Base-by-base conservation (phyloP, 805 yeast species). In the Nematodospora valgi region DNA sequence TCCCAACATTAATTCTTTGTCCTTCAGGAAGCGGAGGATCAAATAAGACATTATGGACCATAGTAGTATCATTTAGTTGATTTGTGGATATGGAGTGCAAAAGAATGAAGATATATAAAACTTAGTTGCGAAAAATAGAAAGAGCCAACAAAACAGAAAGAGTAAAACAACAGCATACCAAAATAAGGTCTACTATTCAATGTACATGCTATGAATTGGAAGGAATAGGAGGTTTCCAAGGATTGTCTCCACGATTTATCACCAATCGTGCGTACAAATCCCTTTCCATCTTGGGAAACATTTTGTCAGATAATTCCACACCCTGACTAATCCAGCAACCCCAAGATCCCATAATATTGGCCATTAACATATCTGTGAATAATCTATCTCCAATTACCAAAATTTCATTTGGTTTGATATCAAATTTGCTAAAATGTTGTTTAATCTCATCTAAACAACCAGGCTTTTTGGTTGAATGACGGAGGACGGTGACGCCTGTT, bases 301-400 rank as follows among this genome's bases (percentile, higher is more conserved):
- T 28, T 37, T 74, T 70, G 17, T 68, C 57, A 2, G 83, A 72
- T 28, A 64, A 56, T 37, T 62, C 64, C 4, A 88, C 95, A 4
- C 98, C 98, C 16, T 79, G 79, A 34, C 73, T 65, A 2, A 93
- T 52, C 96, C 98, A 93, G 3, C 87, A 70, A 0, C 91, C 85
- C 58, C 78, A 76, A 0, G 93, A 68, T 0, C 95, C 95, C 95
- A 91, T 87, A 69, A 80, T 68, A 49, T 93, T 91, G 13, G 97
- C 96, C 95, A 93, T 85, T 34, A 89, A 61, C 36, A 93, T 74
- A 56, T 93, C 98, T 0, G 98, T 93, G 59, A 88, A 79, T 17
- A 93, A 68, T 24, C 98, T 63, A 49, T 93, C 98, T 0, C 98
- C 98, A 8, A 93, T 76, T 5, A 93, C 80, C 0, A 86, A 91